These are phyloP conservation scores for Aspergillus pseudoterreus DNA, from an alignment of 2,329 filamentous ascomycete species.

Conservation along the genomic window DNA sequence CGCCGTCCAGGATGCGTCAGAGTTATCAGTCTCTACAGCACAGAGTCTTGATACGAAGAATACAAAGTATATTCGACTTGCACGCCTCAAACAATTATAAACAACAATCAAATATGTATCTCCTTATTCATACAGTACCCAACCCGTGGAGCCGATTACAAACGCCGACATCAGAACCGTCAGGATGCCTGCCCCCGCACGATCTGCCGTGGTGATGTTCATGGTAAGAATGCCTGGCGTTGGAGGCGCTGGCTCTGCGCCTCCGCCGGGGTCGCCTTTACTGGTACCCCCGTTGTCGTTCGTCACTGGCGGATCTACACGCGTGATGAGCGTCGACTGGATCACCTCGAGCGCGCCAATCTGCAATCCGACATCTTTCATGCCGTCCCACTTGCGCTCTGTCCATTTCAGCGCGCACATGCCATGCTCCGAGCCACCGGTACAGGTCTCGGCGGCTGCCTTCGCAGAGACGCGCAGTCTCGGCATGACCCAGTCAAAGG, in stretches of 20 bases:
- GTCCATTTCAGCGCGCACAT: constrained; percentile 43
- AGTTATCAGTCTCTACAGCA: too few species aligned
- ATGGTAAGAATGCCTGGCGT: constrained; percentile 13
- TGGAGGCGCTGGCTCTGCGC: constrained; percentile 12
- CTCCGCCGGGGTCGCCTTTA: constrained; percentile 29
- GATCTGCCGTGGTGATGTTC: constrained; percentile 32
- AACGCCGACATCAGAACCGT: constrained; percentile 35
- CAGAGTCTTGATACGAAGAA: too few species aligned
- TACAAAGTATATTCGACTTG: too few species aligned
- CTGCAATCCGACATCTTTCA: constrained; percentile 37
- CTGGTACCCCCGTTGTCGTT: constrained; percentile 29
- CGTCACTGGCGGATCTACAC: constrained; percentile 29
- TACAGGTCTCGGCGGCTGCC: constrained; percentile 54
- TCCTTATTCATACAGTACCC: constrained; percentile 34
- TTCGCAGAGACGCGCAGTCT: constrained; percentile 52
- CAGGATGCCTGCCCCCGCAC: constrained; percentile 42
- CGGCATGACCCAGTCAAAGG: constrained; percentile 48
- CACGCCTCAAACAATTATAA: neutral
- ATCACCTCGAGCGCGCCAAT: constrained; percentile 37
- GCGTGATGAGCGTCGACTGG: constrained; percentile 30
- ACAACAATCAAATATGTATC: neutral
- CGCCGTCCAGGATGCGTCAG: too few species aligned
- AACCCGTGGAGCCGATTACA: constrained; percentile 33
- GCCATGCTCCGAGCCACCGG: constrained; percentile 40
- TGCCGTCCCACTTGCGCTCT: constrained; percentile 33